Evolutionary conservation across 306 rosid genomes (phyloP).

Genomic region (Acacia crassicarpa): DNA sequence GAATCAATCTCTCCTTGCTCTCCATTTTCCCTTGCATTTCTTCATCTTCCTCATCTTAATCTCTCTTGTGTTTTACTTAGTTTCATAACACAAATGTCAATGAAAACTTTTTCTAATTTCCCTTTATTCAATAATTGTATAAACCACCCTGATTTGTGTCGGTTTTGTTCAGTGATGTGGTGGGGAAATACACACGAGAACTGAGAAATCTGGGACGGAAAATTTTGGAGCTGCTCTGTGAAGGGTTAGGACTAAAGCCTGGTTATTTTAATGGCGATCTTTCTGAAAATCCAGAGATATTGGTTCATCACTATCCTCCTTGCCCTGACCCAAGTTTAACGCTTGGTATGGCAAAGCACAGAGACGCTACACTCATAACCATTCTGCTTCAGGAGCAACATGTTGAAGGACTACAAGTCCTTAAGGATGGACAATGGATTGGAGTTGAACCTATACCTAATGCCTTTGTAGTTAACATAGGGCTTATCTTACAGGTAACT

Average conservation of each 20-base stretch:
- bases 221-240: slow-evolving; percentile 56
- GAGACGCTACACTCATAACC: slow-evolving; percentile 65
- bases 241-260: slow-evolving; percentile 55
- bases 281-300: slow-evolving; percentile 37
- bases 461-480: slow-evolving; percentile 54
- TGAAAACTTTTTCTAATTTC: not conserved
- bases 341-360: slow-evolving; percentile 56
- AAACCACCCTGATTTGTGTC: not conserved
- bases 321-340: slow-evolving; percentile 76
- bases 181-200: slow-evolving; percentile 41
- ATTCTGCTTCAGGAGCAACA: slow-evolving; percentile 54
- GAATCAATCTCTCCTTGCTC: too few relatives aligned
- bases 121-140: not conserved
- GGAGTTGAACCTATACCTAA: slow-evolving; percentile 46
- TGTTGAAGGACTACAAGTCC: slow-evolving; percentile 55
- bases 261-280: slow-evolving; percentile 44
- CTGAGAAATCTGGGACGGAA: slow-evolving; percentile 35
- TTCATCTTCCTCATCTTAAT: too few relatives aligned
- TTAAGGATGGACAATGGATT: slow-evolving; percentile 55
- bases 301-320: slow-evolving; percentile 68
- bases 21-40: too few relatives aligned
- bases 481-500: slow-evolving; percentile 44
- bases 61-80: too few relatives aligned
- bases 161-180: slow-evolving; percentile 48
- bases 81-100: too few relatives aligned